Conservation (phyloP, 2,329 filamentous ascomycete species). For the Cercospora sojina region DNA sequence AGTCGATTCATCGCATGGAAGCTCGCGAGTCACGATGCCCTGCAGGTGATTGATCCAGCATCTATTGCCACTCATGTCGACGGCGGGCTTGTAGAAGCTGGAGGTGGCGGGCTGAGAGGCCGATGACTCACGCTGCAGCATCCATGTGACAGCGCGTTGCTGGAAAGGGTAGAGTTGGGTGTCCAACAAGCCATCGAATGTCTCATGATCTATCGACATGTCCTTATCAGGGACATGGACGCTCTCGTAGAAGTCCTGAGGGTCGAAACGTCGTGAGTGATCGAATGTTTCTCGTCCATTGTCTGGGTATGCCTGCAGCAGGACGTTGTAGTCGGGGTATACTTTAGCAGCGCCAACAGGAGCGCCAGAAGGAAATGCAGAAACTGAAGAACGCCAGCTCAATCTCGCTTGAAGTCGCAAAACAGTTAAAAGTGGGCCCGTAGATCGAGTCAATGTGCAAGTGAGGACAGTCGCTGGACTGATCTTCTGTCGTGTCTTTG, state of each 20-base stretch:
- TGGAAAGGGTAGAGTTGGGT: constrained; percentile 68
- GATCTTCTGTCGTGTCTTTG: constrained; percentile 13
- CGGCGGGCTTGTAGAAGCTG: constrained; percentile 26
- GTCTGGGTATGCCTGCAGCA: constrained; percentile 31
- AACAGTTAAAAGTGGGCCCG: constrained; percentile 29
- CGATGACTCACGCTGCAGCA: constrained; percentile 64
- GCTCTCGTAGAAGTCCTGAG: constrained; percentile 67
- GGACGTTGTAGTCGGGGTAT: constrained; percentile 33
- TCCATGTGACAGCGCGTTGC: constrained; percentile 67
- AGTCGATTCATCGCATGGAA: constrained; percentile 44
- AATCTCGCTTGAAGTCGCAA: constrained; percentile 32
- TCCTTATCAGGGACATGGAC: constrained; percentile 60
- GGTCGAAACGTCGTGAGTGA: constrained; percentile 42
- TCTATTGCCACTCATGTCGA: constrained; percentile 49
- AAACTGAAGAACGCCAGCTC: constrained; percentile 34
- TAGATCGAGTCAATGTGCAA: constrained; percentile 31
- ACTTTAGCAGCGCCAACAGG: constrained; percentile 27
- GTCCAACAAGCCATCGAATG: constrained; percentile 29
- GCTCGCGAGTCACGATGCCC: constrained; percentile 49
- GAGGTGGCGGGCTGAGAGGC: background rate
- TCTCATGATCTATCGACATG: constrained; percentile 10
- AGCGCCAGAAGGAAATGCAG: constrained; percentile 33
- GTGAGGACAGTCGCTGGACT: constrained; percentile 22
- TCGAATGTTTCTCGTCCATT: constrained; percentile 23
- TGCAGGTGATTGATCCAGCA: constrained; percentile 64